Evolutionary conservation across 139 green algal species (phyloP), one percentile per base, ranked within the genome.

Genomic region (Coelastrella sp.): DNA sequence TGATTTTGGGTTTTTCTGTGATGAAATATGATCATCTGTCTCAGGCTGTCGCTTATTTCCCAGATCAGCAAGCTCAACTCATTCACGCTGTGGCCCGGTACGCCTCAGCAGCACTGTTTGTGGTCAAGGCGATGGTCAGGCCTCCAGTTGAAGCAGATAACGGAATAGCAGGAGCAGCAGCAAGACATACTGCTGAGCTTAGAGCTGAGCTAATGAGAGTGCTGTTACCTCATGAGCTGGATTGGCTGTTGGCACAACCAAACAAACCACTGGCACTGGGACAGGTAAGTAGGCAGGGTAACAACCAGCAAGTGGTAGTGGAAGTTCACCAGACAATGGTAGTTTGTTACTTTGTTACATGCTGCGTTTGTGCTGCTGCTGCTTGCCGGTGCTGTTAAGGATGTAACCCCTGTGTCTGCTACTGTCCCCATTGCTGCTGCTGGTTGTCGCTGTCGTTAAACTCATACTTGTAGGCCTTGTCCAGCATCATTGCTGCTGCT

Each of bases 141-240:
- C 73, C 73, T 15, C 50, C 40, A 43, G 68, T 57, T 9, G 13
- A 37, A 34, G 38, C 53, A 64, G 17, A 19, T 32, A 1, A 19
- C 27, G 53, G 19, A 64, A 21, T 21, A 64, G 53, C 17, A 32
- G 68, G 40, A n/a, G 21, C 68, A 77, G 68, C 40, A 59, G 38
- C 37, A 32, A 43, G 27, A 30, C 62, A n/a, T 27, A 57, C 32
- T 5, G 68, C 68, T 23, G 25, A 53, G 19, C 19, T 78, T 17
- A 17, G 68, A 23, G 68, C 32, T 23, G 68, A 78, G 34, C 23
- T 78, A 37, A 23, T 4, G 2, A 57, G 76, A 1, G 38, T 73
- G 34, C 76, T 83, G 53, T 30, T 83, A 48, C 76, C 76, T 43
- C 27, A 30, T 15, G 76, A 83, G n/a, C 35, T 83, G 76, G 59